Evolutionary conservation across 306 rosid genomes (phyloP), one percentile per base, ranked within the genome.

Genomic region (Astragalus membranaceus): DNA sequence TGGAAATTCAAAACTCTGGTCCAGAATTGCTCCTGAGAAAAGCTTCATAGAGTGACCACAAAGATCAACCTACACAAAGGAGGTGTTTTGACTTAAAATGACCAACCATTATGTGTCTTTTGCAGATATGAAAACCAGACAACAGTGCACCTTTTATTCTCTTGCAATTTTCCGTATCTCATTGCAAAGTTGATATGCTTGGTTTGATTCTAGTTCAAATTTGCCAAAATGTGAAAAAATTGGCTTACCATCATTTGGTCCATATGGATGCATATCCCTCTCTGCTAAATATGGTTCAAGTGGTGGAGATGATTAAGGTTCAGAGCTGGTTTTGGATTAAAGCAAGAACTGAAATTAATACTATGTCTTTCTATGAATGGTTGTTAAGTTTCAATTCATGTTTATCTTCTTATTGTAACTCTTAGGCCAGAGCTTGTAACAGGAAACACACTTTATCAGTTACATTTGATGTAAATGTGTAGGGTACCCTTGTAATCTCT

Each of bases 11-110:
- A 76, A 77, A 79, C 33, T 80, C 91, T 1, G 97, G 89, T 41
- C 84, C 75, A 65, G 86, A 72, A 60, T 95, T 97, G 0, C 97
- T 85, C 75, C 87, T 84, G 5, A 90, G 90, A 36, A 90, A 59
- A 3, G 29, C 13, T 59, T 36, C 29, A 59, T 29, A 35, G 29
- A 36, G n/a, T 35, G 30, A 42, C 5, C 4, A 57, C 12, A 32
- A 57, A n/a, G 23, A 23, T 26, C 59, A 53, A 53, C 37, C 60
- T 54, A 12, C 60, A 54, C 5, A 2, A 11, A 49, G 12, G 13
- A 56, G 63, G 41, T 56, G 10, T 30, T 56, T 6, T n/a, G 4
- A 56, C 42, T n/a, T 4, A 10, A n/a, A 56, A 56, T 12, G 7
- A 32, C 8, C 14, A 12, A 54, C 10, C 13, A n/a, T 13, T 32